Percentiles rank a stretch among this genome's conserved stretches.
These are phyloP conservation scores for Suillus tomentosus DNA, from an alignment of 768 basidiomycete species.

Conservation along the genomic window DNA sequence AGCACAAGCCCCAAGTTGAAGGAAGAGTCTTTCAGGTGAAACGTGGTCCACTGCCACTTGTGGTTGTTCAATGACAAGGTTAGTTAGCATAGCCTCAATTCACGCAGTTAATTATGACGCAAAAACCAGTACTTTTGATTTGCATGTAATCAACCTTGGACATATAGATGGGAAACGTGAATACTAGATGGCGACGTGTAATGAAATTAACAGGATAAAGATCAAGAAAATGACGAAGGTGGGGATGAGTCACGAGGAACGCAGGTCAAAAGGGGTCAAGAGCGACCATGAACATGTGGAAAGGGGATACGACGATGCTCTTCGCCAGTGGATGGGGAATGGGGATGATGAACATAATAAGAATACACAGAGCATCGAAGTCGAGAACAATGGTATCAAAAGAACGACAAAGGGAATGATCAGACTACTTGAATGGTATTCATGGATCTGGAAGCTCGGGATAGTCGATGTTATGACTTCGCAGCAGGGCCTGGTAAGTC, in stretches of 20 bases:
- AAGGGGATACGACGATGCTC: conserved; percentile 59
- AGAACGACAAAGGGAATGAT: conserved; percentile 18
- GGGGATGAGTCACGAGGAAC: neutral
- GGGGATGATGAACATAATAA: conserved; percentile 28
- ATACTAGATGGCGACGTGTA: neutral
- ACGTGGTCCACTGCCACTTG: neutral
- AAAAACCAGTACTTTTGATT: conserved; percentile 9
- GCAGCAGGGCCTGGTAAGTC: conserved; percentile 51
- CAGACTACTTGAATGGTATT: conserved; percentile 10
- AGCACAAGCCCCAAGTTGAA: neutral
- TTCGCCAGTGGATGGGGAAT: conserved; percentile 48
- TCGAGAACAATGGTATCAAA: conserved; percentile 6
- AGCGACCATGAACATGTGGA: conserved; percentile 14
- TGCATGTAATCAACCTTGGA: neutral
- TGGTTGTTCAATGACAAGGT: neutral
- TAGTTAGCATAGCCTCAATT: neutral
- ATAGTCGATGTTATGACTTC: conserved; percentile 57
- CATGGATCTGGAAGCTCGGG: conserved; percentile 46
- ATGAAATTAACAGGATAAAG: conserved; percentile 5
- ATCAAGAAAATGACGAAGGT: conserved; percentile 8
- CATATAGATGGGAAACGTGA: conserved; percentile 2
- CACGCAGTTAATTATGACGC: neutral
- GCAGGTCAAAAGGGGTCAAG: neutral
- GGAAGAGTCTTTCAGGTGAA: neutral
- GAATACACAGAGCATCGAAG: conserved; percentile 49